These are phyloP conservation scores for Solanum bulbocastanum DNA, from an alignment of 257 asterid genomes.

Conservation along the genomic window DNA sequence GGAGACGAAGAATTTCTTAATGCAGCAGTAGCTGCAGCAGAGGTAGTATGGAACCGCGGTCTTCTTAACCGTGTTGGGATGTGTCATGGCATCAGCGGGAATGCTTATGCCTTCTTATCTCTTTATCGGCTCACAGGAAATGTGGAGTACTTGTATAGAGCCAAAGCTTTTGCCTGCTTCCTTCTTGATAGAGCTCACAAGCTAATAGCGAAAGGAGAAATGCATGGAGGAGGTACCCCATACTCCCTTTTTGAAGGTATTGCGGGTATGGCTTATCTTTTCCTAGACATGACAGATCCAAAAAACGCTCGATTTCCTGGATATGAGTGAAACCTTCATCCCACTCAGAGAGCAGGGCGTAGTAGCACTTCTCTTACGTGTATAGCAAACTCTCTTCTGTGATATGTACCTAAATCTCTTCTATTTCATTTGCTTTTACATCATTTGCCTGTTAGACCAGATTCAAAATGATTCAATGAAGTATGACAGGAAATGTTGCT, in stretches of 20 bases:
- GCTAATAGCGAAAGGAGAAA: slow-evolving; percentile 45
- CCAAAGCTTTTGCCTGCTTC: slow-evolving; percentile 74
- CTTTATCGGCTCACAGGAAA: slow-evolving; percentile 63
- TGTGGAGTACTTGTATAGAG: slow-evolving; percentile 46
- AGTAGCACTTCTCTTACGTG: not conserved
- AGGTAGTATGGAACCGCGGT: slow-evolving; percentile 77
- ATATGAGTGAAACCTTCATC: slow-evolving; percentile 25
- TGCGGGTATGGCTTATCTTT: slow-evolving; percentile 69
- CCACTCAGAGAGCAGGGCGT: not conserved
- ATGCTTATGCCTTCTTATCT: slow-evolving; percentile 55
- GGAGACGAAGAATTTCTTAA: slow-evolving; percentile 42
- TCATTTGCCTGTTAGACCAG: not conserved
- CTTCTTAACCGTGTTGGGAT: slow-evolving; percentile 63
- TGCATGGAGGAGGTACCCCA: slow-evolving; percentile 60
- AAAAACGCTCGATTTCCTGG: slow-evolving; percentile 53
- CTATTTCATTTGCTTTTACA: not conserved
- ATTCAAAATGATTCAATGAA: not conserved
- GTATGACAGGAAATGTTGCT: not conserved
- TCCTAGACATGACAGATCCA: slow-evolving; percentile 65
- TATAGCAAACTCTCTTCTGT: not conserved
- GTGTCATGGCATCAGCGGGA: slow-evolving; percentile 83
- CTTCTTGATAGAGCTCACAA: slow-evolving; percentile 53
- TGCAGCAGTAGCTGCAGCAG: slow-evolving; percentile 78
- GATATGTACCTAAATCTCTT: not conserved
- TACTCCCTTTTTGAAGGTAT: slow-evolving; percentile 69